Percentiles rank a stretch among this genome's conserved stretches.
These are phyloP conservation scores for Scolecobasidium constrictum DNA, from an alignment of 2,329 filamentous ascomycete genomes.

Conservation along the genomic window DNA sequence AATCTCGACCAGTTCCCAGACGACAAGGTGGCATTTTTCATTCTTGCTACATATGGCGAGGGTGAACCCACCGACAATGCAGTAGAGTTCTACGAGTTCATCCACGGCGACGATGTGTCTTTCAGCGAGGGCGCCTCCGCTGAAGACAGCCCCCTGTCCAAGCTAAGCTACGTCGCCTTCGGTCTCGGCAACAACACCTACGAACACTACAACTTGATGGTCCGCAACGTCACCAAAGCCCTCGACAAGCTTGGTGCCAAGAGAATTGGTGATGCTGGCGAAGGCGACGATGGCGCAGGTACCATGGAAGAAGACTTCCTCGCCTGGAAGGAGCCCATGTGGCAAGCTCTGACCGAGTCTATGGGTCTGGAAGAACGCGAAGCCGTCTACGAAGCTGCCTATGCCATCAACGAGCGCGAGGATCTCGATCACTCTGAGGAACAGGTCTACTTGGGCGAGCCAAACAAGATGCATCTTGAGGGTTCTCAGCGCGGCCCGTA, in stretches of 20 bases:
- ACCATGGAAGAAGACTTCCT: conserved; percentile 99
- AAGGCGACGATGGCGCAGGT: conserved; percentile 93
- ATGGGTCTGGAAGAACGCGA: conserved; percentile 92
- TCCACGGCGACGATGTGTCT: conserved; percentile 66
- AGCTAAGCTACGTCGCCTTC: conserved; percentile 88
- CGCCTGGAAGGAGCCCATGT: conserved; percentile 99
- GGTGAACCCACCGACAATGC: conserved; percentile 98
- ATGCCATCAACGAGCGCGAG: conserved; percentile 67
- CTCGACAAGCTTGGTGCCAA: conserved; percentile 73
- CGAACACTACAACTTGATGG: conserved; percentile 98
- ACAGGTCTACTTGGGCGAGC: conserved; percentile 88
- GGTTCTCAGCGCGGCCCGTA: conserved; percentile 75
- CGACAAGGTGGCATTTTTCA: conserved; percentile 89
- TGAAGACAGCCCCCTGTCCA: conserved; percentile 62
- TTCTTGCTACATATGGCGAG: conserved; percentile 94
- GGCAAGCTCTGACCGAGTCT: conserved; percentile 69
- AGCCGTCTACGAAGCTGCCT: conserved; percentile 88
- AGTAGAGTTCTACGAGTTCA: conserved; percentile 97
- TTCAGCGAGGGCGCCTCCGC: conserved; percentile 59
- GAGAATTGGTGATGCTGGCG: conserved; percentile 77
- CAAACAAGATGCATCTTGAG: conserved; percentile 91
- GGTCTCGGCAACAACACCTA: conserved; percentile 99
- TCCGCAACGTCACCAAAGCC: conserved; percentile 77
- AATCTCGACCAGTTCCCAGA: conserved; percentile 80
- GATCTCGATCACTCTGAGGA: conserved; percentile 62